These are phyloP conservation scores for Daldinia decipiens DNA, from an alignment of 495 filamentous ascomycete species.

Conservation along the genomic window DNA sequence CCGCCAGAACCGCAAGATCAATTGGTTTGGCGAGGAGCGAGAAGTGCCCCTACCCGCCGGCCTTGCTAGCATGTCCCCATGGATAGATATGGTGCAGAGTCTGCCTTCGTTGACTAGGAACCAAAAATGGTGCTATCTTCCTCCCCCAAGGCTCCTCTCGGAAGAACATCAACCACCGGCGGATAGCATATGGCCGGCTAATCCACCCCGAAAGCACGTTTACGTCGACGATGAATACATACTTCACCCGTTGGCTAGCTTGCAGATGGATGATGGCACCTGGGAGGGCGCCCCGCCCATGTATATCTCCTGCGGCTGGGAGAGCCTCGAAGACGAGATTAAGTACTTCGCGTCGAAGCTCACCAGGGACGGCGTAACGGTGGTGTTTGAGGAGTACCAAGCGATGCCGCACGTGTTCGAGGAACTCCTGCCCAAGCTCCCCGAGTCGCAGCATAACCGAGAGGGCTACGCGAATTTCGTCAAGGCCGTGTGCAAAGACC, in stretches of 20 bases:
- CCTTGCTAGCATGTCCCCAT: slow-evolving; percentile 71
- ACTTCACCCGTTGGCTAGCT: slow-evolving; percentile 79
- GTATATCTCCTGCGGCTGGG: slow-evolving; percentile 79
- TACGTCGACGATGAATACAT: slow-evolving; percentile 72
- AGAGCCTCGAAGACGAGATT: slow-evolving; percentile 80
- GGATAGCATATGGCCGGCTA: slow-evolving; percentile 76
- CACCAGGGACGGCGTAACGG: slow-evolving; percentile 67
- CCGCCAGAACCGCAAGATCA: slow-evolving; percentile 60
- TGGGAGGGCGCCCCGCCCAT: slow-evolving; percentile 79
- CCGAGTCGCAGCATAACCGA: slow-evolving; percentile 62
- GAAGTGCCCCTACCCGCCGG: slow-evolving; percentile 76
- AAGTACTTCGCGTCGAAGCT: slow-evolving; percentile 69
- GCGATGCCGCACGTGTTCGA: slow-evolving; percentile 92
- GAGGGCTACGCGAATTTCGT: slow-evolving; percentile 69
- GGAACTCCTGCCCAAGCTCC: slow-evolving; percentile 65
- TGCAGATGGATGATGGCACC: slow-evolving; percentile 67
- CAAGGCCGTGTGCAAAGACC: slow-evolving; percentile 53
- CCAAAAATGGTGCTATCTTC: slow-evolving; percentile 78
- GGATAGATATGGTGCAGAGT: slow-evolving; percentile 79
- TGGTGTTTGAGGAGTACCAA: slow-evolving; percentile 80
- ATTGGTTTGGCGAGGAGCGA: slow-evolving; percentile 69
- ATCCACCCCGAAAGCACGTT: slow-evolving; percentile 73
- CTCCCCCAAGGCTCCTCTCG: slow-evolving; percentile 52
- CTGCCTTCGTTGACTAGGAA: slow-evolving; percentile 75
- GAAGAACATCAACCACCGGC: slow-evolving; percentile 55